Evolutionary conservation across 2,329 filamentous ascomycete genomes (phyloP), one percentile per base, ranked within the genome.

Genomic region (Cladophialophora immunda): DNA sequence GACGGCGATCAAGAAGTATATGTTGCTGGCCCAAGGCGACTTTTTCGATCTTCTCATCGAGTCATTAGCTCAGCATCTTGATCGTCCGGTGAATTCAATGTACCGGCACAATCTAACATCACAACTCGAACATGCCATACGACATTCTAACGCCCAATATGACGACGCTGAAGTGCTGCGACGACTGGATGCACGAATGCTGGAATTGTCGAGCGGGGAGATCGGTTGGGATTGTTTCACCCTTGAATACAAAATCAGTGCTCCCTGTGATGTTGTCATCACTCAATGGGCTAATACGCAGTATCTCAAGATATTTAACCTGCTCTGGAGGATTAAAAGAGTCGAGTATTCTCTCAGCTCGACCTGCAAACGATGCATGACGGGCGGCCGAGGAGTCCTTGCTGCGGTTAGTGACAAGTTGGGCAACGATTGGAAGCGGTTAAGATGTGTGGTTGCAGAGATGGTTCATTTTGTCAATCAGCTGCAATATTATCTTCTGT

Each of bases 151-250:
- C 77, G 96, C 95, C 6, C 96, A 99, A 78, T 97, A 93, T 76
- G 95, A 99, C 78, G 91, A 91, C 3, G 88, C 92, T 1, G 96
- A 99, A 76, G 94, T 99, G 4, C 87, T 99, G 30, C 89, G 93
- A 4, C 89, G 95, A 11, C 86, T 99, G 3, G 95, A 99, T 79
- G 94, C 95, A n/a, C 92, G 96, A 68, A 98, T 99, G 94, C 86
- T 99, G 47, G 94, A 98, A 80, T 86, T 98, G 5, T 96, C 92
- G 8, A 94, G 97, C 74, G 95, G 95, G 59, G 95, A 99, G 74
- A 98, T 97, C 61, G 95, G 95, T 58, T 99, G 95, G 95, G 95
- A 99, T 76, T 97, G 96, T 76, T 99, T 99, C 80, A 99, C 95
- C 0, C 87, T 99, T 8, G 96, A 99, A 78, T 99, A 99, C 81